These are phyloP conservation scores for Chaetoscypha palmicola DNA, from an alignment of 2,329 filamentous ascomycete genomes.

Conservation along the genomic window DNA sequence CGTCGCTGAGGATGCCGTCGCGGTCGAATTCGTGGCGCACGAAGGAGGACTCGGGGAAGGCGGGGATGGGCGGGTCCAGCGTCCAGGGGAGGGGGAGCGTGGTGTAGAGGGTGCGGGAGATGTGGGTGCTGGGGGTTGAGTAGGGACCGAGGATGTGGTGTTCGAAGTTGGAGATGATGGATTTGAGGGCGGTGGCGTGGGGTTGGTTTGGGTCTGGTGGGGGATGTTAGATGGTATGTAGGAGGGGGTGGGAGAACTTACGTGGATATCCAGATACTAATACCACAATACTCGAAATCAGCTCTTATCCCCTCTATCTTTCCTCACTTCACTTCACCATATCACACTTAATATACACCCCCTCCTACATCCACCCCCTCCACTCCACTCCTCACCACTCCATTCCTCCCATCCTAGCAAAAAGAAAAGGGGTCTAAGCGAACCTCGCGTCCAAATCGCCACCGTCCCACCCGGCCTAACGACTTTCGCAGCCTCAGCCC, in stretches of 20 bases:
- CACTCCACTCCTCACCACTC: no score
- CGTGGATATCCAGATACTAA: slow-evolving; percentile 18
- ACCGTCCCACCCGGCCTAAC: slow-evolving; percentile 43
- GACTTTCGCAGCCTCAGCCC: slow-evolving; percentile 36
- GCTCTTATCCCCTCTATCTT: no score
- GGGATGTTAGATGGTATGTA: neutral
- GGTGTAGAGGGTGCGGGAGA: slow-evolving; percentile 35
- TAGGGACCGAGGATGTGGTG: slow-evolving; percentile 33
- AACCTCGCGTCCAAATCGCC: slow-evolving; percentile 36
- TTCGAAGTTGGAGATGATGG: slow-evolving; percentile 33
- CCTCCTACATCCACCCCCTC: no score
- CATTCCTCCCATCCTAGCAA: no score
- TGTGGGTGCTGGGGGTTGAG: slow-evolving; percentile 32
- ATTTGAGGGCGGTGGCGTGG: slow-evolving; percentile 33
- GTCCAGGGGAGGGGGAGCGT: slow-evolving; percentile 40
- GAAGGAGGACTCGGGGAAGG: slow-evolving; percentile 31
- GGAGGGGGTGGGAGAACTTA: slow-evolving; percentile 5
- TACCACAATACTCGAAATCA: neutral
- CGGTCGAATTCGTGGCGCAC: slow-evolving; percentile 33
- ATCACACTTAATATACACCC: no score
- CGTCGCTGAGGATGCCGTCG: slow-evolving; percentile 26
- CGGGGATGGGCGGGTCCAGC: slow-evolving; percentile 20
- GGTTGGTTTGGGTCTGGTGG: slow-evolving; percentile 31
- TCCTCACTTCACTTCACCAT: no score
- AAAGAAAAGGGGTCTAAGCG: slow-evolving; percentile 11